Evolutionary conservation across 1,139 yeast genomes (phyloP), one percentile per base, ranked within the genome.

Genomic region (Saccharomyces hybrid): DNA sequence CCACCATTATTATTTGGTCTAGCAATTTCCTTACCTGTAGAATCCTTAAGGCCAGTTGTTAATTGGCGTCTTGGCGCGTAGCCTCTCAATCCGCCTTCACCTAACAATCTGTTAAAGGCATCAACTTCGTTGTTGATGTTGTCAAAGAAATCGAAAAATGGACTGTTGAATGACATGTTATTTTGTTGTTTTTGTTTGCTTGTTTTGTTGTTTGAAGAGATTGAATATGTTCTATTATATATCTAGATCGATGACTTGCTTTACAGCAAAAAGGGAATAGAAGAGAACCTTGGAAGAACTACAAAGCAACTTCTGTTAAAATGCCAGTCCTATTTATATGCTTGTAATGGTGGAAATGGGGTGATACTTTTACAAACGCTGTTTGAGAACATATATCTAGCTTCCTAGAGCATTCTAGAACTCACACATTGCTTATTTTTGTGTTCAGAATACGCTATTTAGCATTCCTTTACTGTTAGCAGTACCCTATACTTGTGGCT

Each of bases 101-200:
- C 66, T 55, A 73, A 59, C 49, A 70, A 54, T 38, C 68, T 63
- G 61, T 72, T 71, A 65, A 74, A 69, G 29, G 66, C 65, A 29
- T 68, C 70, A 47, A 75, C 77, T 54, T 74, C 78, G 34, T 69
- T 71, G 63, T 69, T 71, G 59, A 74, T 71, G 59, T 68, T 66
- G 55, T 75, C 77, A 57, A 74, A 73, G 60, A 75, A 74, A 56
- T 68, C 70, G 66, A 68, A 73, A 64, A 74, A 74, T 69, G 78
- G 76, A 49, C 73, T 66, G 68, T 69, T 70, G 53, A 66, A 66
- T 48, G 75, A 67, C 75, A 72, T 71, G 38, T 28, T 56, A 21
- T 32, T 49, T 19, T 31, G 14, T 46, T 51, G 21, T 49, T 28
- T 53, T 29, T 12, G 55, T 61, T 11, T 55, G 58, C 21, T 47